Evolutionary conservation across 495 filamentous ascomycete species (phyloP), one percentile per base, ranked within the genome.

Genomic region (Terfezia boudieri): DNA sequence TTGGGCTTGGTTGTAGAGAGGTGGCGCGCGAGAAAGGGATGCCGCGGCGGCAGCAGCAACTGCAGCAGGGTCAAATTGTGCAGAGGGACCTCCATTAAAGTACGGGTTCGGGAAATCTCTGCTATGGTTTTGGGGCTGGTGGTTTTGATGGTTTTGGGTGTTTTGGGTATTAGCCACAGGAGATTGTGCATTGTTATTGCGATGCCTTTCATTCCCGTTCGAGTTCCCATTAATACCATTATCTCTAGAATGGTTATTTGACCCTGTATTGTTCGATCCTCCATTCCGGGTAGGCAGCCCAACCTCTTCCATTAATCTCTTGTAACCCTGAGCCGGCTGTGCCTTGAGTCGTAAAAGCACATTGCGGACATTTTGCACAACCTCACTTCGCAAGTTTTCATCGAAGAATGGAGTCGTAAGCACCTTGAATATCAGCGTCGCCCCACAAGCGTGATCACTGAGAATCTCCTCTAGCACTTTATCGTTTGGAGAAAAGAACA

Each of bases 391-490:
- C 69, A 93, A 85, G 16, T 73, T 80, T 63, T 98, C 92, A 58
- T 98, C 92, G 58, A 95, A 89, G 78, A 93, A 96, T 1, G 92
- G 90, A 10, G 90, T 96, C 4, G 90, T 95, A 38, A 98, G 71
- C 37, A 96, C 86, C 73, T 98, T 98, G 76, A 94, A 96, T 64
- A 95, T 94, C 57, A 98, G 69, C 4, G 87, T 96, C 0, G 92
- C 88, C 54, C 90, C 90, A 58, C 88, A 96, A 38, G 80, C 78
- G 63, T 90, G 85, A 63, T 98, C 90, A 57, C 76, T 82, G 36
- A 98, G 70, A 57, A 98, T 96, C 52, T 86, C 85, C 64, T 94
- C 86, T 53, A 98, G 68, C 8, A 83, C 78, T 59, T 87, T 79
- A 66, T 95, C 86, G 57, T 86, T 83, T 3, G 78, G 79, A 37